Percentiles rank a stretch among this genome's conserved stretches.
phyloP scores from a whole-genome alignment of 177 flowering plant genomes.

The Vitis hybrid region DNA sequence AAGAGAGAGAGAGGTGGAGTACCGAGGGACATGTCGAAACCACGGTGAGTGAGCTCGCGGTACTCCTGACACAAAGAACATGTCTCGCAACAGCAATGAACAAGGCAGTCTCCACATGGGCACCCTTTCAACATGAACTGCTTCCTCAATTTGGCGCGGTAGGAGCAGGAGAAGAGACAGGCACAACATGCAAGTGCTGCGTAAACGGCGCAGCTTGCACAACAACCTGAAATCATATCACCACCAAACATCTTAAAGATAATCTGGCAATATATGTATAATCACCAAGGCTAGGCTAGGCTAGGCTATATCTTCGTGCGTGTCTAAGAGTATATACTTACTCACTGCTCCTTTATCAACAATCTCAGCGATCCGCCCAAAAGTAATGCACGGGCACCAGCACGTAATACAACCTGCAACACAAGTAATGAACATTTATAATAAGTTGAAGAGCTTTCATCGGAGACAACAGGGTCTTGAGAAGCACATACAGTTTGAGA shows the following conservation, averaged over 20 bases:
- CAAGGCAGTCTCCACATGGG: too few species aligned
- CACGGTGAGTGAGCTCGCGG: too few species aligned
- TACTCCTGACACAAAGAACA: too few species aligned
- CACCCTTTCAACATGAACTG: too few species aligned
- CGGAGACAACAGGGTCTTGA: neutral
- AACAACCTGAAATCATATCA: conserved; percentile 23
- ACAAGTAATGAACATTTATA: neutral
- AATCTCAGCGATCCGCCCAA: conserved; percentile 43
- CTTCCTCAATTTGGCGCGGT: too few species aligned
- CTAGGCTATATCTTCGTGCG: too few species aligned
- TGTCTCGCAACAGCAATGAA: too few species aligned
- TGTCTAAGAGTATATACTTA: conserved; percentile 21
- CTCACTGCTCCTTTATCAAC: conserved; percentile 37
- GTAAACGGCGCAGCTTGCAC: conserved; percentile 19
- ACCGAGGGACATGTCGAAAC: too few species aligned
- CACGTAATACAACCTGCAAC: conserved; percentile 41
- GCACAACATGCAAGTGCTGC: conserved; percentile 4
- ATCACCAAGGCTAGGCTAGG: too few species aligned
- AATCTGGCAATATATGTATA: too few species aligned
- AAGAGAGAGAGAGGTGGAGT: too few species aligned
- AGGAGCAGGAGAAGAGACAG: conserved; percentile 14
- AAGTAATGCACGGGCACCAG: conserved; percentile 52
- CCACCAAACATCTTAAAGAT: neutral
- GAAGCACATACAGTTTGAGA: conserved; percentile 23
- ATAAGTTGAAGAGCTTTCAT: neutral